Evolutionary conservation across 768 basidiomycete genomes (phyloP).

Genomic region (Thelephora ganbajun): DNA sequence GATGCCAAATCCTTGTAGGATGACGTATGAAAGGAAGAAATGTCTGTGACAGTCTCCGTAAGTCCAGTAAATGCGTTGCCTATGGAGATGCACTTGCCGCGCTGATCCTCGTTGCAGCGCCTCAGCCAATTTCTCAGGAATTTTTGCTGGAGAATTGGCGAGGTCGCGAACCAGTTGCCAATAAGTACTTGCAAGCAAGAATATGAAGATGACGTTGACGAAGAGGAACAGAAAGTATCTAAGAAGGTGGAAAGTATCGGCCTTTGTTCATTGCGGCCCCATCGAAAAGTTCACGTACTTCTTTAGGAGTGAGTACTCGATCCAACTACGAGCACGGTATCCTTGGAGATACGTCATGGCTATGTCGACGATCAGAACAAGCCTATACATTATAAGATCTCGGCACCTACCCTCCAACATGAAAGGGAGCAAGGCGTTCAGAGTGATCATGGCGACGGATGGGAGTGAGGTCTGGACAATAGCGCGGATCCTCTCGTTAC

Average conservation of each 20-base stretch:
- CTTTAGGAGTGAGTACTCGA: conserved; percentile 84
- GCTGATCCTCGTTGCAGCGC: conserved; percentile 70
- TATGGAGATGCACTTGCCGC: conserved; percentile 26
- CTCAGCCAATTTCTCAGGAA: conserved; percentile 83
- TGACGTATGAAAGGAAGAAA: conserved; percentile 77
- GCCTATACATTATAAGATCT: not conserved
- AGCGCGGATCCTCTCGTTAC: conserved; percentile 64
- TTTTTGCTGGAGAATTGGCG: conserved; percentile 85
- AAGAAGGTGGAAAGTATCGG: conserved; percentile 1
- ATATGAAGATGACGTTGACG: conserved; percentile 88
- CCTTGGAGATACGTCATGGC: conserved; percentile 85
- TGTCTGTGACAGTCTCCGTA: conserved; percentile 27
- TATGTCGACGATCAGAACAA: conserved; percentile 9
- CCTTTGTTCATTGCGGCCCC: not conserved
- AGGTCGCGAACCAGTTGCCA: conserved; percentile 86
- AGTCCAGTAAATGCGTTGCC: conserved; percentile 5
- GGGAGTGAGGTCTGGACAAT: conserved; percentile 94
- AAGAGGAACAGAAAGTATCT: conserved; percentile 93
- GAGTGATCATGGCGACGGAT: conserved; percentile 74
- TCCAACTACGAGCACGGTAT: conserved; percentile 77
- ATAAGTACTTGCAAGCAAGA: conserved; percentile 83
- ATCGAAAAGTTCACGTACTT: conserved; percentile 41
- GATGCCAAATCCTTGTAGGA: conserved; percentile 80
- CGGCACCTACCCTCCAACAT: conserved; percentile 59
- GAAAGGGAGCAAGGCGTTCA: conserved; percentile 85